phyloP scores from a whole-genome alignment of 2,329 filamentous ascomycete species.

The Microdochium paspali region DNA sequence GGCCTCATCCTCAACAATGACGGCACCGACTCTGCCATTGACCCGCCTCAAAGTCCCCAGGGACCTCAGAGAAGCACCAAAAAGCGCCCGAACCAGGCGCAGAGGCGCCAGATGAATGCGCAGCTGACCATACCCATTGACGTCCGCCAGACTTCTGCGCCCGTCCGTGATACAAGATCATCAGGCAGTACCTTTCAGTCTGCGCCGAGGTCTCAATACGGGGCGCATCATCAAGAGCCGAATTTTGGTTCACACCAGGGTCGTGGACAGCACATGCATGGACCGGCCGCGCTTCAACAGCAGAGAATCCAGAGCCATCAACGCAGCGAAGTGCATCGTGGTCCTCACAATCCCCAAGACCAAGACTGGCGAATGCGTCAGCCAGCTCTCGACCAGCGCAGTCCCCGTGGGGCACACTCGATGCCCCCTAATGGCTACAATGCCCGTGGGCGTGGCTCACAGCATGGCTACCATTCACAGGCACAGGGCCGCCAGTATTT shows the following conservation, averaged over 20 bases:
- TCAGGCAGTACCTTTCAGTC: conserved; percentile 11
- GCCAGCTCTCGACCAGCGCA: not conserved
- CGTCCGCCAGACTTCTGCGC: conserved; percentile 22
- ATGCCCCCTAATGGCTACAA: not conserved
- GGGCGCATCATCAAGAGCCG: not conserved
- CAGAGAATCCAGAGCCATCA: not conserved
- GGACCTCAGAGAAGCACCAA: conserved; percentile 17
- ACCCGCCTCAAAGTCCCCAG: conserved; percentile 3
- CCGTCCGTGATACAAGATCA: conserved; percentile 13
- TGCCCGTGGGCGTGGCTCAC: not conserved
- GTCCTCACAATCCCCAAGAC: not conserved
- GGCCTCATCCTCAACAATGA: conserved; percentile 47
- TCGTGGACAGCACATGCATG: not conserved
- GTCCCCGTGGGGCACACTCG: not conserved
- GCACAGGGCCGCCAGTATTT: conserved; percentile 14
- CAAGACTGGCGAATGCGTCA: not conserved
- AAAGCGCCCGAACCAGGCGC: conserved; percentile 53
- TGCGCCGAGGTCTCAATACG: not conserved
- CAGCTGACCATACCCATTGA: conserved; percentile 49
- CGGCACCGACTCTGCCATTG: conserved; percentile 3
- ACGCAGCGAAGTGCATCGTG: not conserved
- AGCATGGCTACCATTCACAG: not conserved
- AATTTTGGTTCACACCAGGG: not conserved
- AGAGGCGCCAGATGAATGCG: conserved; percentile 52
- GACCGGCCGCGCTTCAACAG: not conserved